Base-by-base conservation (phyloP, 805 yeast species). In the Kregervanrija pseudodelftensis region DNA sequence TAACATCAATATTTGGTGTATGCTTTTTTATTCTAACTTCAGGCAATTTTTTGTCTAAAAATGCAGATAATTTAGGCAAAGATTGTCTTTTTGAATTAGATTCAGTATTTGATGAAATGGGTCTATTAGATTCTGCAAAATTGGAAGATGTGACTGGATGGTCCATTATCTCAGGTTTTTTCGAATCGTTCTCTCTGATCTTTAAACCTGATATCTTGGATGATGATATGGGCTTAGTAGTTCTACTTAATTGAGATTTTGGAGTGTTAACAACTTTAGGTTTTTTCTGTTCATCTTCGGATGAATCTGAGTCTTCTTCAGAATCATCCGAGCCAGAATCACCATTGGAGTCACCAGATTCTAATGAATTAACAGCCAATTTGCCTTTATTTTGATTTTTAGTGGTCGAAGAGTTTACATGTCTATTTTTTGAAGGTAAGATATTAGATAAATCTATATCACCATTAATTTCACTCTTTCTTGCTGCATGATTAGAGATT, bases 41-140 rank as follows among this genome's bases (percentile, higher is more conserved):
- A 2, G 89, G 89, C 11, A 82, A 72, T 4, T 86, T 88, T 42
- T 81, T 68, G n/a, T 73, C 69, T 4, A 73, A 80, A 47, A 82
- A 64, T 48, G 81, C 84, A 3, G 77, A 73, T 31, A 82, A 61
- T 1, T 85, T 68, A 0, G 81, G 74, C 15, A 61, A 53, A 1
- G 52, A 38, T 5, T 57, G 42, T 28, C 49, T 44, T 30, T 49
- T 51, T 4, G 50, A 40, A 2, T 38, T 11, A 11, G 39, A 35
- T 11, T 41, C 35, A 12, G 15, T 45, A 17, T 32, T 30, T n/a
- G 40, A 37, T 30, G 40, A 40, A 11, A 11, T 31, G 34, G 32
- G 32, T 22, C 12, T 36, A 11, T 12, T 33, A 11, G 32, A 12
- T 15, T 9, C 8, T 30, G n/a, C 14, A 5, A 11, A 4, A 14